Evolutionary conservation across 73 alveolate species (phyloP).

Genomic region (Symbiodinium pilosum): DNA sequence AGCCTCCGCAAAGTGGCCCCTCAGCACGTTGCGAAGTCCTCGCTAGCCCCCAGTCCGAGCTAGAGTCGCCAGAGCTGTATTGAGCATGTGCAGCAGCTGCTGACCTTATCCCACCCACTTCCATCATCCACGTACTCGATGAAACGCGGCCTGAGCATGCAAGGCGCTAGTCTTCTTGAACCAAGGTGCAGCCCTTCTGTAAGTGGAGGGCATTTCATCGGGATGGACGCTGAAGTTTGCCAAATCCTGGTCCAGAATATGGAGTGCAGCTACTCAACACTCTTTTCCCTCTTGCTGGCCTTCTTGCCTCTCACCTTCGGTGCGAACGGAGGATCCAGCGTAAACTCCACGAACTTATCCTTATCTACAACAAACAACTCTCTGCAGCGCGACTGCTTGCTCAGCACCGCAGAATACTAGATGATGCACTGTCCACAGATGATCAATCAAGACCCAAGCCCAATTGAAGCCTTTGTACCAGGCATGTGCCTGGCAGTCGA

Average conservation of each 20-base stretch:
- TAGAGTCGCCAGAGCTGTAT: not conserved
- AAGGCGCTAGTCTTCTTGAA: not conserved
- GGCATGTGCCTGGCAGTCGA: not conserved
- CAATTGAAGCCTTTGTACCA: conserved; percentile 86
- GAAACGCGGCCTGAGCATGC: conserved; percentile 42
- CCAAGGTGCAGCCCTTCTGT: not conserved
- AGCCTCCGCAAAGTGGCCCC: not conserved
- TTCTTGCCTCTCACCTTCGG: conserved; percentile 91
- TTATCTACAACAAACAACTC: no score
- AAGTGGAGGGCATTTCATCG: conserved; percentile 36
- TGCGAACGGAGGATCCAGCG: conserved; percentile 49
- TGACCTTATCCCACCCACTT: conserved; percentile 65
- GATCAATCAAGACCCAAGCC: conserved; percentile 2
- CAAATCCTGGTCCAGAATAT: conserved; percentile 11
- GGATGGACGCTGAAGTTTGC: conserved; percentile 85
- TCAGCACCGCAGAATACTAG: no score
- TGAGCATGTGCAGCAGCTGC: not conserved
- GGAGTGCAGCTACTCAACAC: no score
- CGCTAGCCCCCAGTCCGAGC: not conserved
- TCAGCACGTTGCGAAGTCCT: conserved; percentile 13
- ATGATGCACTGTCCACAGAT: not conserved
- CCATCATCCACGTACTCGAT: conserved; percentile 63
- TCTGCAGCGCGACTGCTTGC: not conserved
- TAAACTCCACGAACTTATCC: conserved; percentile 59
- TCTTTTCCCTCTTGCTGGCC: not conserved